Evolutionary conservation across 1,284 basidiomycete species (phyloP).

Genomic region (Moesziomyces aphidis): DNA sequence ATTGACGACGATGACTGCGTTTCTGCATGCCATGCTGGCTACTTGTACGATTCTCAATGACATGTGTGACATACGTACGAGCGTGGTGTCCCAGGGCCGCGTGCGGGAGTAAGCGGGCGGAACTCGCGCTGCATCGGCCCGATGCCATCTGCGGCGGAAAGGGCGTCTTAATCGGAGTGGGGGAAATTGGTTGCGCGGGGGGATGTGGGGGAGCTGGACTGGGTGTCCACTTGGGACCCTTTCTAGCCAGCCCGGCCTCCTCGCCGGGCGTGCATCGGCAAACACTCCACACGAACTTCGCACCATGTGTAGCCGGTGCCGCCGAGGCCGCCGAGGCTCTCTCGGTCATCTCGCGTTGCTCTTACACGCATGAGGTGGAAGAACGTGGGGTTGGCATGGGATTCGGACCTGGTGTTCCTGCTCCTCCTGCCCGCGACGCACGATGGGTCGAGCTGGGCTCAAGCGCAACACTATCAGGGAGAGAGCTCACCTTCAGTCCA

Average conservation of each 20-base stretch:
- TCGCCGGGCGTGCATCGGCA: constrained; percentile 8
- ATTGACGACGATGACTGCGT: too few species aligned
- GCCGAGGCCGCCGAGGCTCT: too few species aligned
- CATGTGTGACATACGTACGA: neutral
- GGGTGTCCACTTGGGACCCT: neutral
- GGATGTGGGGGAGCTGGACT: neutral
- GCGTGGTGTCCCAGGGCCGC: too few species aligned
- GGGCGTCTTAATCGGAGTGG: constrained; percentile 29
- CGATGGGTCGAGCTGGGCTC: neutral
- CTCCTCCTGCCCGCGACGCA: too few species aligned
- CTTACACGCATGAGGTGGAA: too few species aligned
- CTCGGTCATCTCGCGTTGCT: constrained; percentile 3
- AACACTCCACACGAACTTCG: constrained; percentile 2
- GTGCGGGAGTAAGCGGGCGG: too few species aligned
- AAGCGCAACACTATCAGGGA: neutral
- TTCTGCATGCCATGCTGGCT: too few species aligned
- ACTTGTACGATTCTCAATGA: constrained; percentile 6
- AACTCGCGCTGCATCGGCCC: neutral
- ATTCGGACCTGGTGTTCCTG: too few species aligned
- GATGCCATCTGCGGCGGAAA: neutral
- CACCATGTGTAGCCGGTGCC: neutral
- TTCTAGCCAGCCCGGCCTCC: neutral
- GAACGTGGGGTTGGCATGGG: too few species aligned
- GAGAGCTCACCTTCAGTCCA: too few species aligned
- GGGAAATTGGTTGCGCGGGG: constrained; percentile 14